Base-by-base conservation (phyloP, 2,329 filamentous ascomycete species). In the Arthrocladium fulminans region DNA sequence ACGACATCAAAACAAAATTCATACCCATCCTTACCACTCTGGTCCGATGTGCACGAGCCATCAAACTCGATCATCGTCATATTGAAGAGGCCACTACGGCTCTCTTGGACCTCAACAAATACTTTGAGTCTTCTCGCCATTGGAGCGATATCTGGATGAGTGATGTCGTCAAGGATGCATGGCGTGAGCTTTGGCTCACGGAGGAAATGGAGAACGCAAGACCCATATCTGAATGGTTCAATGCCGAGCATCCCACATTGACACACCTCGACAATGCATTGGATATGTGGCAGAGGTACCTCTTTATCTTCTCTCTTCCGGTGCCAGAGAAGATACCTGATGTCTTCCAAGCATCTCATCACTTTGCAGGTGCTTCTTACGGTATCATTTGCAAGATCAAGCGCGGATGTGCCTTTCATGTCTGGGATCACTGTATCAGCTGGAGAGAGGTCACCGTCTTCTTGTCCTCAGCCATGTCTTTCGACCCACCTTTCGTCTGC, bases 321-420 rank as follows among this genome's bases (percentile, higher is more conserved):
- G 73, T 78, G 3, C 75, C 75, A 0, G 73, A 77, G 39, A 70
- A 73, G 51, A 71, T 76, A 22, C 78, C 78, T 0, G 70, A 69
- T n/a, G 75, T 81, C 3, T 81, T 80, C 60, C 78, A 81, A 60
- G 76, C 76, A 24, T 80, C 78, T 2, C 78, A 81, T 56, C 78
- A 81, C 62, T 77, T 75, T 51, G 76, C 79, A 35, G 76, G 75
- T 47, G 76, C 75, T 3, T 73, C 77, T 0, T 81, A 80, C 50
- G 78, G 78, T 27, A 74, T 81, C 50, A 72, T 81, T 8, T 78
- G 77, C 61, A 80, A 81, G 62, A 67, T 80, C 54, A 78, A 78
- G 62, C 70, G 75, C 22, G 73, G 74, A 49, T 77, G 75, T 49
- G 79, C 75, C 0, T 69, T 80, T 25, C 76, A 79, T 53, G 78